These are phyloP conservation scores for Eucalyptus marginata DNA, from an alignment of 345 rosid genomes.

Conservation along the genomic window DNA sequence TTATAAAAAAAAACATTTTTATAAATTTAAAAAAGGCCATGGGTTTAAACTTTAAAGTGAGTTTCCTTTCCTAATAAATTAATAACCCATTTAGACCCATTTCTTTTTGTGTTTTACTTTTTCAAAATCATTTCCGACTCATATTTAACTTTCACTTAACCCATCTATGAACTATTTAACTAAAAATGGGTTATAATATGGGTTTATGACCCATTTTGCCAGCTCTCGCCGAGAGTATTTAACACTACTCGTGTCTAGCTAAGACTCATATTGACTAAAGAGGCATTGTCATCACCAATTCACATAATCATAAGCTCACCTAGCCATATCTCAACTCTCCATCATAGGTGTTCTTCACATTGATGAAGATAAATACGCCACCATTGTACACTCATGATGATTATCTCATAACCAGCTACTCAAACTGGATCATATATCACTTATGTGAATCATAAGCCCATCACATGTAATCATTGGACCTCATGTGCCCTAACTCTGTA, in stretches of 20 bases:
- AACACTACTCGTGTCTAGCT: rapidly evolving
- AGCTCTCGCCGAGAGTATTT: background rate
- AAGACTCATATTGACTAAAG: background rate
- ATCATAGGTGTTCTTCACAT: background rate
- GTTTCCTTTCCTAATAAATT: no score
- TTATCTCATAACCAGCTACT: background rate
- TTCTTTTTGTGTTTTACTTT: no score
- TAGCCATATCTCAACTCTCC: background rate
- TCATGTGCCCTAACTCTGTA: background rate
- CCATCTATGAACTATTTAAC: no score
- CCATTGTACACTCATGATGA: background rate
- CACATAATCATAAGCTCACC: background rate
- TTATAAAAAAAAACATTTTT: no score
- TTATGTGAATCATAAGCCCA: background rate
- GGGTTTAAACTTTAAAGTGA: no score
- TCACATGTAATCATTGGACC: background rate
- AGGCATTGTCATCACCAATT: background rate
- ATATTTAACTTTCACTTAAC: no score
- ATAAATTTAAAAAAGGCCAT: no score
- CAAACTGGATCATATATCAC: background rate
- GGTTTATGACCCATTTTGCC: no score
- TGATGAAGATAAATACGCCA: background rate
- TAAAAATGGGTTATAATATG: no score
- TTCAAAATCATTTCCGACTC: rapidly evolving
- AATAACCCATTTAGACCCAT: no score